Evolutionary conservation across 129 eudicot species (phyloP), one percentile per base, ranked within the genome.

Genomic region (Ambrosia artemisiifolia): DNA sequence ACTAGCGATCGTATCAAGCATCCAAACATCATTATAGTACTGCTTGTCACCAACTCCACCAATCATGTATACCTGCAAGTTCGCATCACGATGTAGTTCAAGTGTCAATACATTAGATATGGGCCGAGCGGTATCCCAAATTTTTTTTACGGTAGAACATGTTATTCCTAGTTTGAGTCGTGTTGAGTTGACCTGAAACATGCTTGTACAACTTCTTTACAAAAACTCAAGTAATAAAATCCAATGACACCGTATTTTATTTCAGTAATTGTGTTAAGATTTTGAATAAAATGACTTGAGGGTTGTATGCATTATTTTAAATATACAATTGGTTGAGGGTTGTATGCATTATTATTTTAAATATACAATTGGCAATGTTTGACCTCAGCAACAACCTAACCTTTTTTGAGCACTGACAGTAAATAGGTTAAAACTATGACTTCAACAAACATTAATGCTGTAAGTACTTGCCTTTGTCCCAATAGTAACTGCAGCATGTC

Each of bases 31-130:
- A 28, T 83, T 88, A 62, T 85, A 90, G 65, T 86, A 94, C 72
- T 73, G 80, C 79, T 90, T 86, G 78, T 94, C 91, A 3, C 97
- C 97, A 72, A 94, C 97, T 51, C 98, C 98, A 11, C 98, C 97
- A 32, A 94, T 83, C 20, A 94, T 77, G 82, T 72, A 90, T 33
- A 90, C 84, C 98, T 94, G 82, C 48, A 81, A 20, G 75, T 30
- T 35, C 9, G 38, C 5, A 42, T 63, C 34, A 72, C 44, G 50
- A 33, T 33, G 43, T 74, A 4, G 35, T 80, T 65, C 20, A 34
- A 44, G 10, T 16, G 59, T 20, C 54, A 3, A 61, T 40, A 13
- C 18, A 6, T 7, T 6, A 6, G 20, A 63, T 12, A 17, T 48
- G 13, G 14, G 8, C 6, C 47, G 17, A 63, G 24, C 36, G 20